These are phyloP conservation scores for Astragalus glycyphyllos DNA, from an alignment of 306 rosid species.

Conservation along the genomic window DNA sequence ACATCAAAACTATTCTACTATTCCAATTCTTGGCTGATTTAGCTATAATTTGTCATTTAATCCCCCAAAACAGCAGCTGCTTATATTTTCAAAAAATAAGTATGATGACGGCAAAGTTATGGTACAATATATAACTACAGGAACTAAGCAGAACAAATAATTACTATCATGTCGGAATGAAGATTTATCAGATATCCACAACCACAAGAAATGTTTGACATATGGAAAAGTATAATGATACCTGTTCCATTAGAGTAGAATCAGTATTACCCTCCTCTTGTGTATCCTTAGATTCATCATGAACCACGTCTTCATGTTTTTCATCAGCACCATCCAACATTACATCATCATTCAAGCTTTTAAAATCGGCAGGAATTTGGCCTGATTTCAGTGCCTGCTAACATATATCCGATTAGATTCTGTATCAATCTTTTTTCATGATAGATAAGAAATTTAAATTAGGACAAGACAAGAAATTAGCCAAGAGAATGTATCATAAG, in stretches of 20 bases:
- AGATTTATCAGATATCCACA: constrained; percentile 10
- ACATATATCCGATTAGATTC: constrained; percentile 15
- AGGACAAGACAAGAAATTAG: no score
- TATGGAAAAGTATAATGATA: constrained; percentile 25
- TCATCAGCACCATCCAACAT: constrained; percentile 43
- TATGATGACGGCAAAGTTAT: no score
- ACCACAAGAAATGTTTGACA: constrained; percentile 10
- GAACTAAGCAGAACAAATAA: neutral
- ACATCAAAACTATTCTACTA: no score
- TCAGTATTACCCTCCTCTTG: constrained; percentile 56
- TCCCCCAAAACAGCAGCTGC: no score
- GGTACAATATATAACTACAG: no score
- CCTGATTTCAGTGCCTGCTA: constrained; percentile 85
- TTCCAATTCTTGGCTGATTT: no score
- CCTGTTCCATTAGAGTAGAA: constrained; percentile 77
- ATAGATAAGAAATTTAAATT: neutral
- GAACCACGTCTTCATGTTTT: constrained; percentile 43
- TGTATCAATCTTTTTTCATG: neutral
- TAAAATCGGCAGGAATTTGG: constrained; percentile 79
- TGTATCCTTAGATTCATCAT: constrained; percentile 49
- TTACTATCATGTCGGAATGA: neutral
- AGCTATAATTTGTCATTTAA: no score
- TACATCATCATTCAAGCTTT: constrained; percentile 53
- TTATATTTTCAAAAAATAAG: no score
- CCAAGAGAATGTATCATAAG: no score